phyloP scores from a whole-genome alignment of 1,139 yeast genomes.

The Pichiaceae sp. region DNA sequence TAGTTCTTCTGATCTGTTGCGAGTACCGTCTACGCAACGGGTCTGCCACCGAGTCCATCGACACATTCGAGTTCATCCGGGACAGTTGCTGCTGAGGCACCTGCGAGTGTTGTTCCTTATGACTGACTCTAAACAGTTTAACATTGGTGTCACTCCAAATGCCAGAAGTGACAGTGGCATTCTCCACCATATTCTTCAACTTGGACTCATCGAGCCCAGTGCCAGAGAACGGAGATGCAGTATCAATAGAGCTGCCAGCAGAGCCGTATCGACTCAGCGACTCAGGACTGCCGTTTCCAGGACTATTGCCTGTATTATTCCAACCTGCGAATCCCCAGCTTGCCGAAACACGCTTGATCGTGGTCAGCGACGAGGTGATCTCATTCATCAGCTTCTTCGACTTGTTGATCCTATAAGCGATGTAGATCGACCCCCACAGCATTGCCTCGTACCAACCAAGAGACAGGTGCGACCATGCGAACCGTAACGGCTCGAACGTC shows the following conservation, averaged over 20 bases:
- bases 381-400: slow-evolving; percentile 17
- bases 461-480: slow-evolving; percentile 55
- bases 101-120: not conserved
- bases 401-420: slow-evolving; percentile 25
- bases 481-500: slow-evolving; percentile 39
- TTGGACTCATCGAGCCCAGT: slow-evolving; percentile 6
- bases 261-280: not conserved
- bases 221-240: not conserved
- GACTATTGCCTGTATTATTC: not conserved
- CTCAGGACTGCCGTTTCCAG: not conserved
- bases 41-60: not conserved
- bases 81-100: not conserved
- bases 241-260: not conserved
- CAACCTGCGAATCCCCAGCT: slow-evolving; percentile 29
- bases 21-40: not conserved
- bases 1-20: not conserved
- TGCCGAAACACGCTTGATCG: slow-evolving; percentile 36
- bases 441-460: slow-evolving; percentile 73
- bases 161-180: slow-evolving; percentile 28
- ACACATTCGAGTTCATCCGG: not conserved
- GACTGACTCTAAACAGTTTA: slow-evolving; percentile 44
- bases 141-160: slow-evolving; percentile 63
- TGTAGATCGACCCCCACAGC: slow-evolving; percentile 58
- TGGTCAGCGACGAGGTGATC: slow-evolving; percentile 32
- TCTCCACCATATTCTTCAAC: slow-evolving; percentile 21